A percentile compares a stretch with the other conserved stretches of the same genome.
phyloP scores from a whole-genome alignment of 208 protist species.

The Acanthamoeba royreba region DNA sequence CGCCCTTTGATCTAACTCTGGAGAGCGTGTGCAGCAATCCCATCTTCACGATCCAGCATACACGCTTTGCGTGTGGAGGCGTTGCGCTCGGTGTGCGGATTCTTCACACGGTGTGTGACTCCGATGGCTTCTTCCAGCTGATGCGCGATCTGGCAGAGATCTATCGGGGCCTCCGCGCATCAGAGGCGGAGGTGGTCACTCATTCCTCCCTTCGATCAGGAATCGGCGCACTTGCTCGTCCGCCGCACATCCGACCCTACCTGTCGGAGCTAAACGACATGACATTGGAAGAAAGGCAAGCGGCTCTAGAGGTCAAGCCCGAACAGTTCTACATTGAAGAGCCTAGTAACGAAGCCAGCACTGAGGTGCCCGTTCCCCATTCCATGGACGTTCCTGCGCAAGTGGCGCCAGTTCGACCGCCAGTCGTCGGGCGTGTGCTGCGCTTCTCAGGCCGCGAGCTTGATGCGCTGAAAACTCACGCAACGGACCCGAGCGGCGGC shows the following conservation, averaged over 20 bases:
- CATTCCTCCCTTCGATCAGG: not conserved
- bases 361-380: not conserved
- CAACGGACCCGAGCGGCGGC: not conserved
- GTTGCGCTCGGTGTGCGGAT: constrained; percentile 38
- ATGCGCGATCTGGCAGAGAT: constrained; percentile 32
- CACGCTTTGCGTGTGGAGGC: constrained; percentile 36
- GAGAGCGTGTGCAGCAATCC: constrained; percentile 24
- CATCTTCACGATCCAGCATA: constrained; percentile 42
- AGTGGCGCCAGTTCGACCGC: not conserved
- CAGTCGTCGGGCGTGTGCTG: constrained; percentile 12
- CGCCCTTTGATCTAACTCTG: constrained; percentile 1
- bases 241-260: constrained; percentile 37
- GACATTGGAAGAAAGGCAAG: not conserved
- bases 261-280: not conserved
- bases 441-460: constrained; percentile 34
- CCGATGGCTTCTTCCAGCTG: constrained; percentile 39
- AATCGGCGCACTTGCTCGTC: not conserved
- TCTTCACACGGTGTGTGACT: constrained; percentile 18
- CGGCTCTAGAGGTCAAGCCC: not conserved
- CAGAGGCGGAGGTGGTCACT: not conserved
- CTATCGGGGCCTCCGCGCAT: not conserved
- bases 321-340: not conserved
- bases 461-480: not conserved
- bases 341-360: not conserved
- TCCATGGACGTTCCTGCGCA: not conserved